Evolutionary conservation across 106 monocot species (phyloP).

Genomic region (Cymbidium sinense): DNA sequence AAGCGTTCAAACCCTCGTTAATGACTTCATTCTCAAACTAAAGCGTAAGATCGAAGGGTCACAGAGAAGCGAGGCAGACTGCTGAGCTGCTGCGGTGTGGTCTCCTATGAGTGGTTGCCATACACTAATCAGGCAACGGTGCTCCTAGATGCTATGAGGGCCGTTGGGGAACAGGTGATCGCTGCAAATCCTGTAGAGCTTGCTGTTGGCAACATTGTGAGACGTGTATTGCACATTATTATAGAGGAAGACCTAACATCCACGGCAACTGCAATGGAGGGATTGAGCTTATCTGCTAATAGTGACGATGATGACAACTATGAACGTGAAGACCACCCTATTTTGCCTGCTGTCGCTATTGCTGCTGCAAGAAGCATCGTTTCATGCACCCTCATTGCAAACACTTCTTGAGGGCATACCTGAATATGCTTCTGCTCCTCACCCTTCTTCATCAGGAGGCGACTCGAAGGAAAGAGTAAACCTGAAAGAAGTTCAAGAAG

Average conservation of each 20-base stretch:
- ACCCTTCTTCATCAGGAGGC: constrained; percentile 64
- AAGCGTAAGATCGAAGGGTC: constrained; percentile 90
- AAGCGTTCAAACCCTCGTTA: constrained; percentile 70
- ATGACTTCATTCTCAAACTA: constrained; percentile 84
- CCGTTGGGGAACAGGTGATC: constrained; percentile 77
- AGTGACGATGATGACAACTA: constrained; percentile 76
- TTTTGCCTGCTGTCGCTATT: constrained; percentile 66
- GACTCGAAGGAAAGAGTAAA: constrained; percentile 95
- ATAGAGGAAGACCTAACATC: constrained; percentile 89
- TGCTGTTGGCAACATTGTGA: constrained; percentile 93
- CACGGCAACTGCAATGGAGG: constrained; percentile 55
- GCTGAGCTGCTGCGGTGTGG: constrained; percentile 89
- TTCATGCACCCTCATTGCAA: constrained; percentile 91
- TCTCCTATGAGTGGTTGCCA: constrained; percentile 83
- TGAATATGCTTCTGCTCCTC: constrained; percentile 29
- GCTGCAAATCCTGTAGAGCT: constrained; percentile 91
- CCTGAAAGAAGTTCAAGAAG: constrained; percentile 62
- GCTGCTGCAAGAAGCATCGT: constrained; percentile 90
- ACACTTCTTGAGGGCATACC: constrained; percentile 88
- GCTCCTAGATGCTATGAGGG: constrained; percentile 59
- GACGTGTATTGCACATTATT: constrained; percentile 90
- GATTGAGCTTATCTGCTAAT: constrained; percentile 42
- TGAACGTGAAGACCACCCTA: constrained; percentile 37
- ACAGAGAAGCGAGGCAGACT: constrained; percentile 78
- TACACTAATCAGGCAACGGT: constrained; percentile 51